Evolutionary conservation across 345 rosid species (phyloP), one percentile per base, ranked within the genome.

Genomic region (Aquilaria sinensis): DNA sequence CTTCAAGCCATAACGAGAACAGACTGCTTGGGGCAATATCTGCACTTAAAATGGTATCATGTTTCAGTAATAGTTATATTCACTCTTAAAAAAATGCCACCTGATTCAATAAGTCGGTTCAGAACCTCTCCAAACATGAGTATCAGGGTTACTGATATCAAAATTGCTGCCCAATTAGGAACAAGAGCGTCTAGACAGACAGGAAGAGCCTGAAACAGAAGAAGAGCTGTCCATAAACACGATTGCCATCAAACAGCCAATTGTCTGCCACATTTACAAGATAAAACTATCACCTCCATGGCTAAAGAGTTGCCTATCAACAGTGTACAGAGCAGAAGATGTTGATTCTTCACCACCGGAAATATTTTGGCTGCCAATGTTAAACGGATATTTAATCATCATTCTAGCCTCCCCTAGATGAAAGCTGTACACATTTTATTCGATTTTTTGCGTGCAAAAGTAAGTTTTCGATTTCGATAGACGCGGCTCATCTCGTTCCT

Each of bases 271-370:
- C 43, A 37, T 37, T 37, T 37, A 37, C 43, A 37, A 37, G 43
- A 37, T 37, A 3, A 30, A 45, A 56, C 16, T 14, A 13, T 68
- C 74, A 92, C 98, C 96, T 92, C 98, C 98, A 87, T 92, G 1
- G 98, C 95, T 78, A 92, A 62, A 59, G 96, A 81, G 83, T 92
- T 92, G 31, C 98, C 98, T 0, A 89, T 80, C 80, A 92, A 81
- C 67, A 92, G 93, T 7, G 98, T 92, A 64, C 98, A 92, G 7
- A 92, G 79, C 65, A 92, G 77, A 63, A 92, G 91, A 76, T 92
- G 98, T 65, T 89, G 98, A 79, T 89, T 92, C 77, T 89, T 89
- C 50, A 92, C 98, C 45, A 92, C 96, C 10, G 95, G 96, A 58
- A 83, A 85, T 72, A 92, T 89, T 65, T 92, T 92, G 13, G 85